Evolutionary conservation across 345 rosid species (phyloP).

Genomic region (Aegle marmelos): DNA sequence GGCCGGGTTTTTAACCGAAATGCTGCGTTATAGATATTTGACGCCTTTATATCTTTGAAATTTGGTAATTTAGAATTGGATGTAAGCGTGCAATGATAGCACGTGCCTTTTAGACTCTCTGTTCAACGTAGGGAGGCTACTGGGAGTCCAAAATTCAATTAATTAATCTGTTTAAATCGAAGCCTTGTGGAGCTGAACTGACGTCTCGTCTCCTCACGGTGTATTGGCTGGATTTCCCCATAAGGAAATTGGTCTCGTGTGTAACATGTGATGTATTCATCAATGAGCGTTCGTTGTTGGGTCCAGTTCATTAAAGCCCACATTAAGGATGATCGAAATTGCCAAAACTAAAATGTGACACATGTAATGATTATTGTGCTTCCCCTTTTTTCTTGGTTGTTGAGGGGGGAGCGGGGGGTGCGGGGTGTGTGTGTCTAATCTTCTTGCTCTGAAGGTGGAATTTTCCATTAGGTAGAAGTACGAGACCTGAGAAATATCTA

Average conservation of each 20-base stretch:
- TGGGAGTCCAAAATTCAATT: too few relatives aligned
- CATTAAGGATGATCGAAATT: background rate
- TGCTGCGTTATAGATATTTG: background rate
- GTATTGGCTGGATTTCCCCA: background rate
- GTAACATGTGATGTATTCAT: background rate
- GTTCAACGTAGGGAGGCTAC: background rate
- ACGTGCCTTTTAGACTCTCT: background rate
- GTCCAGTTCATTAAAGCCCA: constrained; percentile 23
- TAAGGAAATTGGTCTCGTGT: background rate
- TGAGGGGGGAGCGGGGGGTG: too few relatives aligned
- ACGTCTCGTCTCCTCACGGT: background rate
- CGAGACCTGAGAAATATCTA: background rate
- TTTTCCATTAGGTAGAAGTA: background rate
- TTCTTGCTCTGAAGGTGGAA: background rate
- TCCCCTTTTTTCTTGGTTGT: background rate
- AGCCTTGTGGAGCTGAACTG: background rate
- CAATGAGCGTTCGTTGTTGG: background rate
- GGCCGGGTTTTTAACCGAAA: background rate
- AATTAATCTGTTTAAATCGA: background rate
- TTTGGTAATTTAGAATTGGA: background rate
- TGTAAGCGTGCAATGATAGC: background rate
- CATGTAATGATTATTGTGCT: background rate
- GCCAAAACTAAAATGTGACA: background rate
- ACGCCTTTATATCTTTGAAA: background rate
- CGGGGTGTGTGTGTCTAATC: background rate